Evolutionary conservation across 2,329 filamentous ascomycete genomes (phyloP).

Genomic region (Cladorrhinum sp.): DNA sequence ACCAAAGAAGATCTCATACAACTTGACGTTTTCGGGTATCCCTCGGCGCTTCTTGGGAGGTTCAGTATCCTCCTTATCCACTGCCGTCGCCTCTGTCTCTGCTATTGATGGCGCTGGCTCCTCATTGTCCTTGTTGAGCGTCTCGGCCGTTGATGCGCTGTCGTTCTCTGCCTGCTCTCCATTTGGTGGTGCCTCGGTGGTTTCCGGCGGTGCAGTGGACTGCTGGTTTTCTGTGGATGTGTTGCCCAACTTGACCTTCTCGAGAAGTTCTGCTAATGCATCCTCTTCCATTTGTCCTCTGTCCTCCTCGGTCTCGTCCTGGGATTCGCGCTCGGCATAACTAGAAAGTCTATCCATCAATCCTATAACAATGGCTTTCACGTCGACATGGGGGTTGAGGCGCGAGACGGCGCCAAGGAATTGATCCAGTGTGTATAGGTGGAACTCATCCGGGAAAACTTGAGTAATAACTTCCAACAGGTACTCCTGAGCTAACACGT

Average conservation of each 20-base stretch:
- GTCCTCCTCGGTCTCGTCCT: constrained; percentile 66
- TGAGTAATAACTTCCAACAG: constrained; percentile 97
- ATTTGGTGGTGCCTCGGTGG: constrained; percentile 25
- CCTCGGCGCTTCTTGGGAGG: constrained; percentile 41
- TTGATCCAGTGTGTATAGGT: constrained; percentile 93
- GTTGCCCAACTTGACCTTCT: constrained; percentile 70
- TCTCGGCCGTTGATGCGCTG: constrained; percentile 34
- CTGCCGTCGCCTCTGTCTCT: constrained; percentile 47
- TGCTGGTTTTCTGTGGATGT: constrained; percentile 37
- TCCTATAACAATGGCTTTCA: constrained; percentile 97
- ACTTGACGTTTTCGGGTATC: constrained; percentile 74
- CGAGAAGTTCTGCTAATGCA: constrained; percentile 72
- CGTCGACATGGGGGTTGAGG: constrained; percentile 92
- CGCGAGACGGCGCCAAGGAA: constrained; percentile 90
- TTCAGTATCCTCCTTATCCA: constrained; percentile 43
- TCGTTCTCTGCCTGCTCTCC: constrained; percentile 38
- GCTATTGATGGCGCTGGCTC: constrained; percentile 42
- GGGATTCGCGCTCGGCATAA: constrained; percentile 86
- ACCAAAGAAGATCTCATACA: constrained; percentile 96
- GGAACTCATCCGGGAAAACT: constrained; percentile 97
- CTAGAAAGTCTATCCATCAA: constrained; percentile 94
- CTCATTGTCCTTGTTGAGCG: constrained; percentile 29
- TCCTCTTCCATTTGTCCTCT: constrained; percentile 79
- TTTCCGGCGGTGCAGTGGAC: constrained; percentile 23
- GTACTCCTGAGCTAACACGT: constrained; percentile 96